Evolutionary conservation across 805 yeast species (phyloP).

Genomic region (Kodamaea leandrae): DNA sequence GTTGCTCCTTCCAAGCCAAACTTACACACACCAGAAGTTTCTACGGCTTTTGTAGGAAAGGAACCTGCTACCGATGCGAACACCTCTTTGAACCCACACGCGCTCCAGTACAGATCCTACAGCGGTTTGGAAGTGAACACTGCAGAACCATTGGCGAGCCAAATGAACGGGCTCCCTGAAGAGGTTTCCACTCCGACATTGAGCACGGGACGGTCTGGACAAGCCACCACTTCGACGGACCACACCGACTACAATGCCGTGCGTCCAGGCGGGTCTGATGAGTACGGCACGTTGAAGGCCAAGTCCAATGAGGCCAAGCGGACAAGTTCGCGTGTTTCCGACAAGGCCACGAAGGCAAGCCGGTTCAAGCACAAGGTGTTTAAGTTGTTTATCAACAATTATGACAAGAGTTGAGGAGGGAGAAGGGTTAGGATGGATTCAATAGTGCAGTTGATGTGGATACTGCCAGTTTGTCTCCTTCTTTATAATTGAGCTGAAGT

Average conservation of each 20-base stretch:
- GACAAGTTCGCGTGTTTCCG: background rate
- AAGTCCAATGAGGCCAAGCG: conserved; percentile 1
- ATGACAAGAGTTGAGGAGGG: conserved; percentile 14
- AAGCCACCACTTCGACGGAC: conserved; percentile 5
- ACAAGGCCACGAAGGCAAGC: conserved; percentile 14
- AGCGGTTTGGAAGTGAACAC: too few species aligned
- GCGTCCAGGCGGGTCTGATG: background rate
- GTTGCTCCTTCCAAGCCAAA: too few species aligned
- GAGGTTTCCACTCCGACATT: conserved; percentile 6
- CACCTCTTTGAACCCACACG: background rate
- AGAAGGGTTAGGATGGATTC: background rate
- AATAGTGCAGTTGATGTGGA: background rate
- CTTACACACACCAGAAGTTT: too few species aligned
- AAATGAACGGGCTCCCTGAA: too few species aligned
- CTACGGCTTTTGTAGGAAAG: background rate
- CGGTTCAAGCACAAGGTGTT: conserved; percentile 21
- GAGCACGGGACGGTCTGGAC: conserved; percentile 5
- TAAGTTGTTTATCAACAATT: conserved; percentile 33
- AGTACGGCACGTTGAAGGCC: background rate
- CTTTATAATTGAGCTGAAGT: too few species aligned
- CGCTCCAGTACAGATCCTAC: too few species aligned
- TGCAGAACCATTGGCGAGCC: background rate
- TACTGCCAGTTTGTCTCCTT: too few species aligned
- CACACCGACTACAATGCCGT: conserved; percentile 5
- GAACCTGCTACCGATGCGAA: background rate